Evolutionary conservation across 2,329 filamentous ascomycete species (phyloP), one percentile per base, ranked within the genome.

Genomic region (Colletotrichum tamarilloi): DNA sequence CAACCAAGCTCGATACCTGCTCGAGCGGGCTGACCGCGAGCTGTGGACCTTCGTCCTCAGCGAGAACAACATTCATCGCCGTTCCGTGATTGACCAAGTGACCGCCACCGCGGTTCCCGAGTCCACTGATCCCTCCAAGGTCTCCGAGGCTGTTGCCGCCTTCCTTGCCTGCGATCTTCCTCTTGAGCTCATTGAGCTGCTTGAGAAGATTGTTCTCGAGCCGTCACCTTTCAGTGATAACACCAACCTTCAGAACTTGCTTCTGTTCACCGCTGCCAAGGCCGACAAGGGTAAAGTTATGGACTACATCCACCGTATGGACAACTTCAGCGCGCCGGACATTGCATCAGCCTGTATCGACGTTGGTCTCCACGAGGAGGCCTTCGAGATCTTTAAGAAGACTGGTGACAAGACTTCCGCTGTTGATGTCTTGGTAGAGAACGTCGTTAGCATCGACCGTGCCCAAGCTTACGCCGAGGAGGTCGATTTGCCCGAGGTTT

Each of bases 181-280:
- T 9, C 92, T 92, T 5, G 97, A 99, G 86, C 90, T 99, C 64
- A 98, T 99, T 79, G 97, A 99, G 83, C 91, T 99, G 49, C 90
- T 99, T 22, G 97, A 99, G 88, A 99, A 98, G 91, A 99, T 99
- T 77, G 96, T 99, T 38, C 87, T 99, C n/a, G 97, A 99, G 87
- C 97, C 97, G n/a, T 97, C 96, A 5, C 94, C 94, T 5, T 99
- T 99, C 88, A 98, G 95, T 79, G 97, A 99, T 85, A 99, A 99
- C 84, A 91, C 95, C 80, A 98, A 94, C 82, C 88, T 99, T 71
- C 97, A 99, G 85, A 99, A 99, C 84, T 86, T 99, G 73, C 91
- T 99, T 74, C 94, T 99, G 88, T 92, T 98, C 79, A 99, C 97
- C 30, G 97, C 97, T 57, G 95, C 95, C 78, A 98, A 98, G 87